Percentiles rank a stretch among this genome's conserved stretches.
phyloP scores from a whole-genome alignment of 108 stramenopile species.

The Cyclotella distinguenda region DNA sequence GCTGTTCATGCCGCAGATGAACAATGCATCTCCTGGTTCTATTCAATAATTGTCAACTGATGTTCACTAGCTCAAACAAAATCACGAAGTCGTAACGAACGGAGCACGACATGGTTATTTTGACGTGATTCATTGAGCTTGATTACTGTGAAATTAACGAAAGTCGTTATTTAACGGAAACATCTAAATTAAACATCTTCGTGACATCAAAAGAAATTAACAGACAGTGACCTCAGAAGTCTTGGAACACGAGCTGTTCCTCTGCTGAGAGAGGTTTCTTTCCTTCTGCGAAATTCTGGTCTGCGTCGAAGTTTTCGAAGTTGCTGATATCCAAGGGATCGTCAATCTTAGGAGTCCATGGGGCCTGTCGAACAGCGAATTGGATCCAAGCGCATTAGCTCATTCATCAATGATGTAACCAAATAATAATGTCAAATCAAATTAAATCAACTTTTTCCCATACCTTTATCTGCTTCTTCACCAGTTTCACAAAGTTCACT shows the following conservation, averaged over 20 bases:
- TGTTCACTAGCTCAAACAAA: too few relatives aligned
- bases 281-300: slow-evolving; percentile 11
- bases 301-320: slow-evolving; percentile 75
- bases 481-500: slow-evolving; percentile 56
- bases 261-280: slow-evolving; percentile 35
- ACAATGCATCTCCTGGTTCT: background rate
- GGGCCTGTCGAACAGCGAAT: slow-evolving; percentile 24
- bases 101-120: too few relatives aligned
- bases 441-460: background rate
- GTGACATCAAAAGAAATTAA: too few relatives aligned
- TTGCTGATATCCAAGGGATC: slow-evolving; percentile 70
- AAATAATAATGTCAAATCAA: background rate
- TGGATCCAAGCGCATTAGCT: background rate
- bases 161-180: too few relatives aligned
- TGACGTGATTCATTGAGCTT: too few relatives aligned
- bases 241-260: slow-evolving; percentile 42
- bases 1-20: too few relatives aligned
- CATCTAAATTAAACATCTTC: too few relatives aligned
- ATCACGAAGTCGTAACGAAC: too few relatives aligned
- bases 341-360: slow-evolving; percentile 70
- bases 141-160: too few relatives aligned
- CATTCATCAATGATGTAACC: background rate
- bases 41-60: too few relatives aligned
- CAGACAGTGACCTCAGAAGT: too few relatives aligned
- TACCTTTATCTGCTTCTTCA: slow-evolving; percentile 53